These are phyloP conservation scores for Dovyalis caffra DNA, from an alignment of 345 rosid genomes.

Conservation along the genomic window DNA sequence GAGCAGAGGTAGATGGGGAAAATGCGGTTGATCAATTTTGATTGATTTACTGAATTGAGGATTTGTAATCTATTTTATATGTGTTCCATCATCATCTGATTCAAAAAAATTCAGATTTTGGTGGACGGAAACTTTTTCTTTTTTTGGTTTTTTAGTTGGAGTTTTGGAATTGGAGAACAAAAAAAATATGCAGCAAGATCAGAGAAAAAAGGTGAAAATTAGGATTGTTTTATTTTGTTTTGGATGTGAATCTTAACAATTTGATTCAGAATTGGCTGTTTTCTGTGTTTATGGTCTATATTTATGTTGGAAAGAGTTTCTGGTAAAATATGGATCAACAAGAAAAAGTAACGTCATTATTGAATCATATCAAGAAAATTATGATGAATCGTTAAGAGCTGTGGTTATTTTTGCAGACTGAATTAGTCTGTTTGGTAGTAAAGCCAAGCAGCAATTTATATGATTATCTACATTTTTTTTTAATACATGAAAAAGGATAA, in stretches of 20 bases:
- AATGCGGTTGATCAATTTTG: constrained; percentile 62
- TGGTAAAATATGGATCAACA: neutral
- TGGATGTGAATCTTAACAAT: neutral
- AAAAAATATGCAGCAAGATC: constrained; percentile 67
- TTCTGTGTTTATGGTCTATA: neutral
- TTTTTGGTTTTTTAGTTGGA: neutral
- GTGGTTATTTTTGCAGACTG: neutral
- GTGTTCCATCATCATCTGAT: neutral
- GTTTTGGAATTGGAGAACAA: neutral
- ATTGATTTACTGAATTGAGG: neutral
- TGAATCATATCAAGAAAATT: neutral
- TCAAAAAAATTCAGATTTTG: neutral
- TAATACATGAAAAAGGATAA: neutral
- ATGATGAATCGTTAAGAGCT: neutral
- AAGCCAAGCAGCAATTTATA: neutral
- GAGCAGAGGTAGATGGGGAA: constrained; percentile 73
- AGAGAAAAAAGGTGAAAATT: constrained; percentile 77
- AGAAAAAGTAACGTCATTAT: neutral
- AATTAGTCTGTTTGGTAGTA: neutral
- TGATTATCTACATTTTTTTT: neutral
- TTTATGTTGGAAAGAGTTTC: neutral
- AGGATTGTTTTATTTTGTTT: neutral
- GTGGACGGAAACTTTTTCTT: neutral
- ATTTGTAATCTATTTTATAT: neutral
- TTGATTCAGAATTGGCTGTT: neutral